Conservation (phyloP, 805 yeast species). For the Metschnikowia gruessii region DNA sequence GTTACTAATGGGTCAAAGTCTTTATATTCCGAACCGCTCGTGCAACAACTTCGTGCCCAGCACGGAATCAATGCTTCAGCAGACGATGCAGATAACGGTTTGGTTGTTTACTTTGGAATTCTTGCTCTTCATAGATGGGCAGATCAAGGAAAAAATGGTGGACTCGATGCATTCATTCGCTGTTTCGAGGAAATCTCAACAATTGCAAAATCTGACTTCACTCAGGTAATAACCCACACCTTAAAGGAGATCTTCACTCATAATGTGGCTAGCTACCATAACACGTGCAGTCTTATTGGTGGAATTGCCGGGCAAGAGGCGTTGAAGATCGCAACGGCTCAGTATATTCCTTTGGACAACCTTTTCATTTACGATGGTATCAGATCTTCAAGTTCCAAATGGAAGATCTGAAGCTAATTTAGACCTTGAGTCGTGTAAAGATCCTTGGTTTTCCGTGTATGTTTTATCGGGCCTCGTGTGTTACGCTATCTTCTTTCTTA, state of each 20-base stretch:
- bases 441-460: too few species aligned
- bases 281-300: slow-evolving; percentile 68
- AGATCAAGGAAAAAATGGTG: slow-evolving; percentile 23
- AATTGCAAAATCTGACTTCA: slow-evolving; percentile 18
- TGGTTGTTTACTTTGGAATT: slow-evolving; percentile 44
- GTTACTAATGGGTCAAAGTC: slow-evolving; percentile 46
- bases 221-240: slow-evolving; percentile 18
- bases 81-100: slow-evolving; percentile 6
- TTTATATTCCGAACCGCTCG: slow-evolving; percentile 2
- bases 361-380: slow-evolving; percentile 73
- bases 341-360: slow-evolving; percentile 76
- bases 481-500: too few species aligned
- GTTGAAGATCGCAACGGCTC: slow-evolving; percentile 70
- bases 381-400: slow-evolving; percentile 44
- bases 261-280: slow-evolving; percentile 48
- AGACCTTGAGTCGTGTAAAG: too few species aligned
- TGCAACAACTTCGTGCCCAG: not conserved
- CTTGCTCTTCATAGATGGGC: slow-evolving; percentile 30
- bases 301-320: slow-evolving; percentile 87
- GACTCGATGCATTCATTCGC: slow-evolving; percentile 20
- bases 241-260: slow-evolving; percentile 37
- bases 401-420: slow-evolving; percentile 23
- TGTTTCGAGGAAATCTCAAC: slow-evolving; percentile 22
- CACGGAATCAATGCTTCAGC: not conserved
- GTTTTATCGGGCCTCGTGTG: too few species aligned